Conservation (phyloP, 768 basidiomycete genomes). For the Rhizopogon salebrosus region DNA sequence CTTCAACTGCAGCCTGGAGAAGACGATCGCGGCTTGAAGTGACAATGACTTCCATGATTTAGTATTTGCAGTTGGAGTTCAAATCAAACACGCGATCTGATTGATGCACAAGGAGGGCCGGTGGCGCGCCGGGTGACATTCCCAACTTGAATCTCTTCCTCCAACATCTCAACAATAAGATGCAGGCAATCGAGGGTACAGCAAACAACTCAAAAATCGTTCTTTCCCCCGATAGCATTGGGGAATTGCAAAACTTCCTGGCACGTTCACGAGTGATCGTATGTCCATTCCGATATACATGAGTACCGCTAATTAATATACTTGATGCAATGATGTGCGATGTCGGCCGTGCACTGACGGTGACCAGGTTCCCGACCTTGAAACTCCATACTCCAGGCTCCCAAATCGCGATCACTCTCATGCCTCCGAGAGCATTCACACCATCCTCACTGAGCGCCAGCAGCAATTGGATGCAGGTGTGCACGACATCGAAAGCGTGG, state of each 20-base stretch:
- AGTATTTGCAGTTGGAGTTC: not conserved
- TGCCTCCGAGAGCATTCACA: not conserved
- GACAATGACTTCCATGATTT: constrained; percentile 25
- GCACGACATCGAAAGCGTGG: not conserved
- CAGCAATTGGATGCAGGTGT: not conserved
- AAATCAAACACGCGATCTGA: not conserved
- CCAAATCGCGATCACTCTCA: not conserved
- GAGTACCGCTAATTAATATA: too few relatives aligned
- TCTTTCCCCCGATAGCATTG: not conserved
- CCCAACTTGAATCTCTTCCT: too few relatives aligned
- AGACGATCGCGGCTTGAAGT: constrained; percentile 41
- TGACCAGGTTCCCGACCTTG: constrained; percentile 10
- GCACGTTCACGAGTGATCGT: too few relatives aligned
- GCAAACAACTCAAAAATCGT: not conserved
- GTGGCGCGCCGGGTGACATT: too few relatives aligned
- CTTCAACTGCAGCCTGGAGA: constrained; percentile 57
- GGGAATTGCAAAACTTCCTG: not conserved
- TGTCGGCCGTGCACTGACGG: not conserved
- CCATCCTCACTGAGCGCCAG: not conserved
- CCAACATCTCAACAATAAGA: constrained; percentile 6
- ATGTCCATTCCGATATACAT: too few relatives aligned
- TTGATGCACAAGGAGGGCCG: not conserved
- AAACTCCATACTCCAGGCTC: constrained; percentile 6
- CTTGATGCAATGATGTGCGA: too few relatives aligned
- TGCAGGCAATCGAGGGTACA: not conserved